Base-by-base conservation (phyloP, 164 flowering plant genomes). In the Magnolia officinalis region DNA sequence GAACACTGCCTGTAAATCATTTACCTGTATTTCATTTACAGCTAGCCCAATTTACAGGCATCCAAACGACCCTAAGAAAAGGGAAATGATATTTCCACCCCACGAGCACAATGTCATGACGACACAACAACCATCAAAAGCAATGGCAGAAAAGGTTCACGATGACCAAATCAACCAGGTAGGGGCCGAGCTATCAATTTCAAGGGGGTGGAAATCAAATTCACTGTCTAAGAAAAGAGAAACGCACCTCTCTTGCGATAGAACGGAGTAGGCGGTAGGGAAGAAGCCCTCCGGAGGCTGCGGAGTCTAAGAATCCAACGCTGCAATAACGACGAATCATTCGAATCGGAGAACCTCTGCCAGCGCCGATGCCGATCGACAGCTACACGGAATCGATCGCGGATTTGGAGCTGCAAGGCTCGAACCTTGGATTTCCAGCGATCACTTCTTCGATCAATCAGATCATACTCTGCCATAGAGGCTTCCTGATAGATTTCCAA, bases 311-410 rank as follows among this genome's bases (percentile, higher is more conserved):
- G 76, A 70, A 88, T 78, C 87, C 89, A 90, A 6, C 93, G 86
- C 31, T 85, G 86, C 8, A 93, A 5, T 31, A 84, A 79, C 52
- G 87, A 78, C 6, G 92, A 87, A 72, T 87, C 81, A 77, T 84
- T 85, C 16, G 87, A 87, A 67, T 89, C 85, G 67, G 85, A 74
- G 37, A 85, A 68, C 29, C 77, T 81, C 7, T 82, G 82, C 13
- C 83, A 78, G 16, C 78, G 84, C 58, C 84, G 81, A 66, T 84
- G 92, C n/a, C 81, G 78, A 76, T 91, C 92, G 73, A 93, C 98
- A 6, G 91, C 91, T 16, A 95, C 89, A 31, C 97, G 79, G 77
- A 92, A 89, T 2, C 97, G 91, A 49, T 93, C 85, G 31, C 93
- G 78, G 73, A 95, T 83, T 37, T 83, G 90, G 14, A 90, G 86